Conservation (phyloP, 257 asterid species). For the Paulownia fortunei region DNA sequence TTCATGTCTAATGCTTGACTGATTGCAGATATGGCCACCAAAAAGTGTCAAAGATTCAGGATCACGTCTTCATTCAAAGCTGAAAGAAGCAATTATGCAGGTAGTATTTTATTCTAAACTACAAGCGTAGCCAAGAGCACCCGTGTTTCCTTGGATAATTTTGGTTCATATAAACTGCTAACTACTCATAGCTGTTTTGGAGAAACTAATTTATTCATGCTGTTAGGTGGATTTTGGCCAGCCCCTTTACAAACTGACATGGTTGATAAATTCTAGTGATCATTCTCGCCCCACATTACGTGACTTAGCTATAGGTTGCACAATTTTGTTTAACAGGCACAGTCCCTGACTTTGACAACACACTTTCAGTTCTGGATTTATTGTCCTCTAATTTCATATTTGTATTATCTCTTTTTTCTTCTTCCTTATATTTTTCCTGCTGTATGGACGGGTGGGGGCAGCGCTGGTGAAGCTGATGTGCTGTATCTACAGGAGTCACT, state of each 20-base stretch:
- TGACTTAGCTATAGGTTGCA: neutral
- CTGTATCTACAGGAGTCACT: neutral
- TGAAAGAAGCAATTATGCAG: conserved; percentile 91
- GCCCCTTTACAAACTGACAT: conserved; percentile 18
- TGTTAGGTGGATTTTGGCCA: neutral
- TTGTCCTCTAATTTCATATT: neutral
- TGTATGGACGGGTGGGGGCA: neutral
- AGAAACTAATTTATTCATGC: neutral
- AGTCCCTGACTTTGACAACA: neutral
- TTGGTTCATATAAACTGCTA: conserved; percentile 5
- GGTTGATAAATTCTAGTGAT: neutral
- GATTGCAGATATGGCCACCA: conserved; percentile 97
- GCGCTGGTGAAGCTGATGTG: neutral
- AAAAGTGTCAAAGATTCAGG: conserved; percentile 91
- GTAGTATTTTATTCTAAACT: conserved; percentile 43
- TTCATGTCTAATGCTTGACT: conserved; percentile 14
- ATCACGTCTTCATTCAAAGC: conserved; percentile 77
- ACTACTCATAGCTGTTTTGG: neutral
- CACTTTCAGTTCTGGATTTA: neutral
- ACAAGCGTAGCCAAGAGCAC: neutral
- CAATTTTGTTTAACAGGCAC: neutral
- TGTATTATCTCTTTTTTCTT: neutral
- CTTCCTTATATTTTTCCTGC: neutral
- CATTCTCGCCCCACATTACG: neutral
- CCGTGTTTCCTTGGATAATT: neutral